phyloP scores from a whole-genome alignment of 139 green algal genomes.

The Coccomyxa sp. region DNA sequence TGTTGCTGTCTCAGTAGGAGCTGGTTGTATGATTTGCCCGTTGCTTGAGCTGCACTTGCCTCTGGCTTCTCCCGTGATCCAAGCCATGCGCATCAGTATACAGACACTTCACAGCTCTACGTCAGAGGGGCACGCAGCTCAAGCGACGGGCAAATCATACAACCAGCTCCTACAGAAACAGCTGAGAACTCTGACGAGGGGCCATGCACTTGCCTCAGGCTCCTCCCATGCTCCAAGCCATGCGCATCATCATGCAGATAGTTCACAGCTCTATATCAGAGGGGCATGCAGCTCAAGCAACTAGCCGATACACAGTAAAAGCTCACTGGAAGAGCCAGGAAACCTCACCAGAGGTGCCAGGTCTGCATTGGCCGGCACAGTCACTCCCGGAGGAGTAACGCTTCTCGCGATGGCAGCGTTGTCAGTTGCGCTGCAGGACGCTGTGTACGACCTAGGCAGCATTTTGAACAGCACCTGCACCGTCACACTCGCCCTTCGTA shows the following conservation, averaged over 20 bases:
- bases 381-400: not conserved
- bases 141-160: not conserved
- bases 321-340: not conserved
- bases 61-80: no score
- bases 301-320: not conserved
- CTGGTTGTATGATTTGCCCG: not conserved
- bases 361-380: not conserved
- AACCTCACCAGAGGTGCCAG: not conserved
- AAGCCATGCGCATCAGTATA: no score
- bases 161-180: not conserved
- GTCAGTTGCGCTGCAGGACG: not conserved
- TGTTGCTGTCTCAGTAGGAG: not conserved
- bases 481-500: not conserved
- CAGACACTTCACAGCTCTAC: no score
- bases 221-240: no score
- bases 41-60: not conserved
- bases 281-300: not conserved
- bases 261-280: not conserved
- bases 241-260: not conserved
- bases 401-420: not conserved
- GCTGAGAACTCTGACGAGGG: not conserved
- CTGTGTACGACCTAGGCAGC: not conserved
- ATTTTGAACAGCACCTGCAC: not conserved
- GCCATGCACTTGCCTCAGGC: not conserved
- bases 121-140: no score